phyloP scores from a whole-genome alignment of 1,139 yeast genomes.

The Geotrichum phurueaensis region DNA sequence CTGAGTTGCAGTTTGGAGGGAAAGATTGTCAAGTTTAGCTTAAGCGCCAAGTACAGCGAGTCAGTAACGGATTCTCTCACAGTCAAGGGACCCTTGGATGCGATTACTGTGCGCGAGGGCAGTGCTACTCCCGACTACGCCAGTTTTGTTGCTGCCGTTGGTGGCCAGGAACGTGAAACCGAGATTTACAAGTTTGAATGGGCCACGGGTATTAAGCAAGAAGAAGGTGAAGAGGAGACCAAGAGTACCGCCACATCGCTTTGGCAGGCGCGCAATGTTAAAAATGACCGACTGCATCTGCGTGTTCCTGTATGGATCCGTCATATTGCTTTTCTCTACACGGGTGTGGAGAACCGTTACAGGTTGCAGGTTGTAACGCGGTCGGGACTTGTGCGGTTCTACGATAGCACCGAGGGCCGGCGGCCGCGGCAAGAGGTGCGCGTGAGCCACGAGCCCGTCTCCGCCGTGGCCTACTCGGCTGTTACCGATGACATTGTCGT shows the following conservation, averaged over 20 bases:
- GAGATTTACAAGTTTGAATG: slow-evolving; percentile 27
- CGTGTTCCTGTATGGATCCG: slow-evolving; percentile 37
- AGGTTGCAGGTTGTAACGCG: slow-evolving; percentile 59
- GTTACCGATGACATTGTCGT: slow-evolving; percentile 21
- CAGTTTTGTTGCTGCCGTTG: slow-evolving; percentile 30
- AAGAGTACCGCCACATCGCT: slow-evolving; percentile 15
- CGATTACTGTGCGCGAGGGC: slow-evolving; percentile 14
- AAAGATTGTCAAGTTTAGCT: slow-evolving; percentile 16
- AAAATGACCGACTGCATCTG: slow-evolving; percentile 35
- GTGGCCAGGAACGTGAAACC: slow-evolving; percentile 46
- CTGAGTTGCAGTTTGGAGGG: slow-evolving; percentile 20
- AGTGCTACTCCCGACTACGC: slow-evolving; percentile 11
- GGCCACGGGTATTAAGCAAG: slow-evolving; percentile 1
- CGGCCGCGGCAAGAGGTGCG: slow-evolving; percentile 28
- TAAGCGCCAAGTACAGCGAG: slow-evolving; percentile 11
- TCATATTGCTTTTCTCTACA: slow-evolving; percentile 30
- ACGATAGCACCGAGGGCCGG: slow-evolving; percentile 31
- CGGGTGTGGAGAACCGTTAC: slow-evolving; percentile 25
- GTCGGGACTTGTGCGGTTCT: slow-evolving; percentile 51
- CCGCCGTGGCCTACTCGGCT: slow-evolving; percentile 17
- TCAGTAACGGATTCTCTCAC: slow-evolving; percentile 3
- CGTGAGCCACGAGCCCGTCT: slow-evolving; percentile 24
- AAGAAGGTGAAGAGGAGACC: neutral
- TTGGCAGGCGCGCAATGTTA: slow-evolving; percentile 39
- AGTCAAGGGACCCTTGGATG: slow-evolving; percentile 20